Conservation (phyloP, 495 filamentous ascomycete genomes). For the Poronia punctata region DNA sequence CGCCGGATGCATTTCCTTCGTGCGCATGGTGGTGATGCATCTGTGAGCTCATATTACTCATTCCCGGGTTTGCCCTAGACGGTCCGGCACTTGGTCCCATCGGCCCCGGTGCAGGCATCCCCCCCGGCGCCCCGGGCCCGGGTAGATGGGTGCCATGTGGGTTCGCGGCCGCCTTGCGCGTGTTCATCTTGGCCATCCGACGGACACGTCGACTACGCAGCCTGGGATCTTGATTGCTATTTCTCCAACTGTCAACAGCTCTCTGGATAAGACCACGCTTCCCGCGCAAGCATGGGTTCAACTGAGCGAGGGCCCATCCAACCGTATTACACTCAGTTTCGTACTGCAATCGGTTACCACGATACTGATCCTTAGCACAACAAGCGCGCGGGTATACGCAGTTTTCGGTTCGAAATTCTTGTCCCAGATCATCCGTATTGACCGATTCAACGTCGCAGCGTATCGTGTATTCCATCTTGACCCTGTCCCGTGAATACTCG, state of each 20-base stretch:
- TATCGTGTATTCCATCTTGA: constrained; percentile 99
- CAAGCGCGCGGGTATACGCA: constrained; percentile 96
- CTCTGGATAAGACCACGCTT: constrained; percentile 95
- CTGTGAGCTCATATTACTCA: constrained; percentile 53
- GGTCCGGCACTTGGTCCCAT: constrained; percentile 37
- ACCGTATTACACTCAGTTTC: constrained; percentile 99
- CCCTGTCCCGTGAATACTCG: constrained; percentile 92
- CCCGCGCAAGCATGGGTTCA: constrained; percentile 83
- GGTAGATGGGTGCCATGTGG: constrained; percentile 41
- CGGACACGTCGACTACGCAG: constrained; percentile 85
- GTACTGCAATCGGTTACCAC: constrained; percentile 88
- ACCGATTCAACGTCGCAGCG: constrained; percentile 97
- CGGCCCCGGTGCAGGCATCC: constrained; percentile 42
- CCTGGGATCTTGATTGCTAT: constrained; percentile 93
- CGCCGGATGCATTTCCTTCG: constrained; percentile 59
- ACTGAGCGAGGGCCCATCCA: constrained; percentile 89
- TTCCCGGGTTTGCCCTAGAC: constrained; percentile 48
- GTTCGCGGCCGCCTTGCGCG: constrained; percentile 56
- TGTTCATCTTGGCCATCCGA: constrained; percentile 91
- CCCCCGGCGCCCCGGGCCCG: constrained; percentile 47
- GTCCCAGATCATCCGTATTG: constrained; percentile 72
- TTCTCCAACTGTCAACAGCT: constrained; percentile 96
- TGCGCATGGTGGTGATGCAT: constrained; percentile 67
- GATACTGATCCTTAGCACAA: constrained; percentile 91
- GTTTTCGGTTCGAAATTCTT: constrained; percentile 94